These are phyloP conservation scores for Linaria vulgaris DNA, from an alignment of 257 asterid species.

Conservation along the genomic window DNA sequence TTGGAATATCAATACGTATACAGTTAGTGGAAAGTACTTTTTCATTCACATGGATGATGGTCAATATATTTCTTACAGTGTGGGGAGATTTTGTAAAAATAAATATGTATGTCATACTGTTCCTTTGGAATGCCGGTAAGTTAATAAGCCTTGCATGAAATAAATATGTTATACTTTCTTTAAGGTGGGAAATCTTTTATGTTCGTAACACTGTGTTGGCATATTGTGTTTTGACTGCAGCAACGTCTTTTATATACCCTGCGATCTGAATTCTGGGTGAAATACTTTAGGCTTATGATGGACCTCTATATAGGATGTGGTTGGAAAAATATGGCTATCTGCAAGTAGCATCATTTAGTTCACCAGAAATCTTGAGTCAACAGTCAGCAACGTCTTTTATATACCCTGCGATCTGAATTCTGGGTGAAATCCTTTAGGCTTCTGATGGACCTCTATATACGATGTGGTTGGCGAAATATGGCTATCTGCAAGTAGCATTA, in stretches of 20 bases:
- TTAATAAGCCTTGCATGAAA: constrained; percentile 5
- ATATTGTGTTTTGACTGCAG: constrained; percentile 51
- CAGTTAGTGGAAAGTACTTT: constrained; percentile 52
- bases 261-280: constrained; percentile 75
- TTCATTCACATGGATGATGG: constrained; percentile 66
- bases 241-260: constrained; percentile 60
- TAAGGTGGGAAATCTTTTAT: neutral
- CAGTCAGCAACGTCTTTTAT: too few relatives aligned
- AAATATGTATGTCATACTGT: constrained; percentile 45
- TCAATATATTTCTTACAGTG: constrained; percentile 56
- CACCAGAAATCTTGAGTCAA: too few relatives aligned
- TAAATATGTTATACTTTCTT: neutral
- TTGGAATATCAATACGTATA: constrained; percentile 53
- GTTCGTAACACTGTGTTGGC: constrained; percentile 12
- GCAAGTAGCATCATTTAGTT: too few relatives aligned
- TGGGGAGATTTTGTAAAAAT: constrained; percentile 59
- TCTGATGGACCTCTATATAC: constrained; percentile 39
- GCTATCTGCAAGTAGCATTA: constrained; percentile 58
- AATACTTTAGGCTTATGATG: constrained; percentile 50
- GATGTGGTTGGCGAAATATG: constrained; percentile 47
- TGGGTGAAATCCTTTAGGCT: too few relatives aligned
- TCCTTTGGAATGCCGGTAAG: constrained; percentile 69
- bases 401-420: too few relatives aligned
- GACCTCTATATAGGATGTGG: too few relatives aligned
- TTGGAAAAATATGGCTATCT: too few relatives aligned